Evolutionary conservation across 2,329 filamentous ascomycete genomes (phyloP).

Genomic region (Dryadomyces quercivorus): DNA sequence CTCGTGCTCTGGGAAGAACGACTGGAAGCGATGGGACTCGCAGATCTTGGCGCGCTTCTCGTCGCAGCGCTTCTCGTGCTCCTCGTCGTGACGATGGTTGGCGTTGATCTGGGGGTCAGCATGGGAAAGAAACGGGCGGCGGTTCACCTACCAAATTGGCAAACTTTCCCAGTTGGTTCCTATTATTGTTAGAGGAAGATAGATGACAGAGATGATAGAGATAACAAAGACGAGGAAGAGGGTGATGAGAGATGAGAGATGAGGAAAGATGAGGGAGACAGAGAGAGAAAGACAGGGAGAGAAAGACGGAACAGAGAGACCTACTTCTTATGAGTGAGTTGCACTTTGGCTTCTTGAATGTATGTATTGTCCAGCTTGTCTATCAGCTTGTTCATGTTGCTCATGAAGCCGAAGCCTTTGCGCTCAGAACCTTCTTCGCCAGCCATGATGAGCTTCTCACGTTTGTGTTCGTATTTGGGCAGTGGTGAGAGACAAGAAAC

Average conservation of each 20-base stretch:
- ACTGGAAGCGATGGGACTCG: slow-evolving; percentile 72
- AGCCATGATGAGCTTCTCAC: neutral
- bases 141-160: slow-evolving; percentile 38
- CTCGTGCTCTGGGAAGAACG: slow-evolving; percentile 77
- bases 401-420: neutral
- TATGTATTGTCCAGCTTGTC: slow-evolving; percentile 26
- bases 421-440: neutral
- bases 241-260: too few species aligned
- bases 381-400: slow-evolving; percentile 31
- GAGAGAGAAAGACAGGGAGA: neutral
- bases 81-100: slow-evolving; percentile 88
- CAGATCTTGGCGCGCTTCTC: slow-evolving; percentile 61
- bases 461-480: too few species aligned
- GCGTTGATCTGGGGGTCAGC: slow-evolving; percentile 50
- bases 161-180: slow-evolving; percentile 50
- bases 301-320: slow-evolving; percentile 8
- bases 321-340: slow-evolving; percentile 47
- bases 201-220: too few species aligned
- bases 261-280: too few species aligned
- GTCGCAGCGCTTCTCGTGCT: slow-evolving; percentile 76
- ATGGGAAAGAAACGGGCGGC: neutral
- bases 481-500: neutral
- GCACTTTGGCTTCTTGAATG: slow-evolving; percentile 44
- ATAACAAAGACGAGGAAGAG: too few species aligned
- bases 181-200: too few species aligned